Evolutionary conservation across 2,329 filamentous ascomycete species (phyloP).

Genomic region (Karstenula rhodostoma): DNA sequence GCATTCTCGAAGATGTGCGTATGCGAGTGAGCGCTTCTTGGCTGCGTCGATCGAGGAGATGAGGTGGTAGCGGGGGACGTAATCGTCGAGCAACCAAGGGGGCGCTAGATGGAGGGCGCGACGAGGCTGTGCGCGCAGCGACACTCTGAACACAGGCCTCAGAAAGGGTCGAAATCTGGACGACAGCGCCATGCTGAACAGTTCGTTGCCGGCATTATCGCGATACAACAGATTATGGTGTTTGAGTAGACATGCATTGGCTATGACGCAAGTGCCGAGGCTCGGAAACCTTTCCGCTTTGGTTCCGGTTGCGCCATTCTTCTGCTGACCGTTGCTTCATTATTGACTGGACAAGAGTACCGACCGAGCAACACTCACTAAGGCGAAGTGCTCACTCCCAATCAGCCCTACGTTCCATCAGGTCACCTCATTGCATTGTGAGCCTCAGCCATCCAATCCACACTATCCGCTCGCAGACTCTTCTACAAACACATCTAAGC

Average conservation of each 20-base stretch:
- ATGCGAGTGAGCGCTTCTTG: constrained; percentile 76
- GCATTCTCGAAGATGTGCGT: constrained; percentile 78
- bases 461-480: too few species aligned
- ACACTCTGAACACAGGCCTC: constrained; percentile 6
- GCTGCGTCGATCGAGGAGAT: constrained; percentile 73
- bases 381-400: neutral
- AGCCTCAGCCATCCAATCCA: neutral
- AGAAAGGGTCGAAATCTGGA: constrained; percentile 22
- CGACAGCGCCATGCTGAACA: constrained; percentile 3
- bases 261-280: constrained; percentile 14
- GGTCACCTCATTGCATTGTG: neutral
- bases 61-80: constrained; percentile 75
- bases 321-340: neutral
- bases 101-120: constrained; percentile 62
- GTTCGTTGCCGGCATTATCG: neutral
- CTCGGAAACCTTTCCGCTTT: constrained; percentile 9
- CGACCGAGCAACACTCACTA: neutral
- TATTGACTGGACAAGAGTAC: neutral
- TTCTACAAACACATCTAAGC: too few species aligned
- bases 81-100: constrained; percentile 75
- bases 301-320: neutral
- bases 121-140: constrained; percentile 1
- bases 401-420: neutral
- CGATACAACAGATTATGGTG: neutral
- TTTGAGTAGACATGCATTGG: neutral